Base-by-base conservation (phyloP, 2,329 filamentous ascomycete genomes). In the Sarocladium strictum region DNA sequence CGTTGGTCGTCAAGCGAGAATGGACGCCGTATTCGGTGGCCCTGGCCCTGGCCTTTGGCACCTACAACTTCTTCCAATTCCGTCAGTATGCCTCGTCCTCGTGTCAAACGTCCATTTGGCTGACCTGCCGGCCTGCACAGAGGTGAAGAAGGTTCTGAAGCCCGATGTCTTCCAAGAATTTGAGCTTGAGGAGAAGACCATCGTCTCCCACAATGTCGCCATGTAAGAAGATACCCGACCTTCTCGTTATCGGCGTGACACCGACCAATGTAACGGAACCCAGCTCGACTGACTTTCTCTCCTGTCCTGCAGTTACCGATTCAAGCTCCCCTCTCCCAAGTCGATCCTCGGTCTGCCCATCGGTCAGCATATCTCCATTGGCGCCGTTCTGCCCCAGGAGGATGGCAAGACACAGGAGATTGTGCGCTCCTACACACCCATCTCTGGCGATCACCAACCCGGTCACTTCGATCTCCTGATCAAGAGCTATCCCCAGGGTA, bases 341-440 rank as follows among this genome's bases (percentile, higher is more conserved):
- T 83, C 89, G 62, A 90, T 97, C 70, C 89, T 97, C 65, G 94
- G 94, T 67, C 88, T 97, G 41, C 93, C 94, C 62, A 97, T 97
- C 76, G 94, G 94, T 68, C 94, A 99, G 77, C 94, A 99, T 79
- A 97, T 99, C 74, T 97, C 93, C 59, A 90, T 99, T 68, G 90
- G 88, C 62, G 93, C 91, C 55, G 83, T 81, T 55, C 83, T 91
- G 58, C 64, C 72, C 41, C 82, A 86, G 65, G 72, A 76, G 55
- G 84, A 89, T 64, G 90, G 90, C 67, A 79, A 80, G 64, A 77
- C 77, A 61, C 93, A 94, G 75, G 89, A 95, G 67, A 86, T 96
- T 60, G 85, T 95, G 54, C 89, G 91, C 66, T 95, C 90, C 21
- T 96, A 96, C 78, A 96, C 91, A 11, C 91, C 91, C 56, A 90